Conservation (phyloP, 129 eudicot genomes). For the Centrapalus pauciflorus region DNA sequence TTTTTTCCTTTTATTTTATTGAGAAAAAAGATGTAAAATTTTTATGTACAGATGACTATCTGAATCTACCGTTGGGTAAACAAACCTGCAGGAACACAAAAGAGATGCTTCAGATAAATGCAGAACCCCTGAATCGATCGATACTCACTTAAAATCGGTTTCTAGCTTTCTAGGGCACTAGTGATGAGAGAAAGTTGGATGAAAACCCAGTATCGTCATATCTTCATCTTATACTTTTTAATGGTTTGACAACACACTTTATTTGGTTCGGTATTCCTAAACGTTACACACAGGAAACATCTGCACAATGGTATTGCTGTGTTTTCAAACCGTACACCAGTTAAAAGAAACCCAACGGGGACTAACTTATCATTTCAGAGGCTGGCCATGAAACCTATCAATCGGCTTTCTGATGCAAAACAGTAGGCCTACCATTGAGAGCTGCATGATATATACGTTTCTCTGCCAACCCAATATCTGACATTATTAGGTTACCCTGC, state of each 20-base stretch:
- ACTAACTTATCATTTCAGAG: slow-evolving; percentile 31
- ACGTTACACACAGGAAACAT: slow-evolving; percentile 23
- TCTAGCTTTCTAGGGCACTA: background rate
- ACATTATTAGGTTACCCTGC: slow-evolving; percentile 77
- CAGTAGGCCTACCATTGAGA: slow-evolving; percentile 91
- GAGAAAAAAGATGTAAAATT: background rate
- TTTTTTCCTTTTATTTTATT: background rate
- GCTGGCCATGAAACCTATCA: slow-evolving; percentile 57
- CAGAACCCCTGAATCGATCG: background rate
- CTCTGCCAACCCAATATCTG: slow-evolving; percentile 96
- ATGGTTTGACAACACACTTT: slow-evolving; percentile 19
- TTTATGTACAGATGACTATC: slow-evolving; percentile 39
- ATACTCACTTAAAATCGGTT: background rate
- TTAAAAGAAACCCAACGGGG: slow-evolving; percentile 12
- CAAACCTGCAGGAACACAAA: slow-evolving; percentile 83
- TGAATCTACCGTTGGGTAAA: slow-evolving; percentile 43
- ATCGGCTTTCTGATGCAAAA: slow-evolving; percentile 90
- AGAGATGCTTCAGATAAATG: slow-evolving; percentile 53
- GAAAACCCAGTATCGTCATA: background rate
- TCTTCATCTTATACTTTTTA: background rate
- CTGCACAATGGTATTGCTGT: slow-evolving; percentile 12
- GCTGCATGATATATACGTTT: slow-evolving; percentile 89
- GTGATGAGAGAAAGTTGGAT: background rate
- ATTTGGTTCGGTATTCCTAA: slow-evolving; percentile 18
- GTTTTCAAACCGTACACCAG: slow-evolving; percentile 32